Evolutionary conservation across 75 land plant genomes (phyloP), one percentile per base, ranked within the genome.

Genomic region (Adiantum capillusveneris): DNA sequence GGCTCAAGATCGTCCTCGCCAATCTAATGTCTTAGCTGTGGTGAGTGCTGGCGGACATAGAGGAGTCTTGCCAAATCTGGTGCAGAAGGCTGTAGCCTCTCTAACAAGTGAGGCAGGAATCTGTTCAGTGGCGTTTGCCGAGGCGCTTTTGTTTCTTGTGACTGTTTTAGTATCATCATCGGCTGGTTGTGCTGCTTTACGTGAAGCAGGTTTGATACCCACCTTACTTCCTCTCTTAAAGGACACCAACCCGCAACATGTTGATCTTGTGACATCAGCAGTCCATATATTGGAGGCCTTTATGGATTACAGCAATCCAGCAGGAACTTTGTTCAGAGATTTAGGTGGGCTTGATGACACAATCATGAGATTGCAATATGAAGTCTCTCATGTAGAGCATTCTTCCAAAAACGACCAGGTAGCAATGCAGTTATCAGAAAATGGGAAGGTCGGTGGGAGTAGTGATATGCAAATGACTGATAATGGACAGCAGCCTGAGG

Each of bases 281-380:
- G 96, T 95, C 22, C 84, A 90, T 64, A 78, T 84, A 59, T 68
- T 95, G 14, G 88, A 95, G 73, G 82, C 84, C 42, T 84, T 95
- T 42, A 86, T 95, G 86, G 99, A 95, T 66, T 95, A 81, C 59
- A 84, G 88, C 53, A 86, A 85, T 65, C 88, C 99, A 20, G 88
- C 96, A 60, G 90, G 82, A 30, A 79, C 91, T 18, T 57, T 91
- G 49, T 95, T 86, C 44, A 79, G 88, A 65, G 96, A 95, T 49
- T 67, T 90, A 52, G 99, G 99, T 6, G 99, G 99, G 12, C 57
- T 90, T 34, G 96, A 86, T 76, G 84, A 79, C 39, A 75, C 88
- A 3, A 82, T 84, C 30, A 65, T 72, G 19, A 78, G 99, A 11
- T 61, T 95, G 53, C 77, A 90, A 46, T 34, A 74, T 7, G 99